Base-by-base conservation (phyloP, 73 alveolate species). In the Paramecium sonneborni region DNA sequence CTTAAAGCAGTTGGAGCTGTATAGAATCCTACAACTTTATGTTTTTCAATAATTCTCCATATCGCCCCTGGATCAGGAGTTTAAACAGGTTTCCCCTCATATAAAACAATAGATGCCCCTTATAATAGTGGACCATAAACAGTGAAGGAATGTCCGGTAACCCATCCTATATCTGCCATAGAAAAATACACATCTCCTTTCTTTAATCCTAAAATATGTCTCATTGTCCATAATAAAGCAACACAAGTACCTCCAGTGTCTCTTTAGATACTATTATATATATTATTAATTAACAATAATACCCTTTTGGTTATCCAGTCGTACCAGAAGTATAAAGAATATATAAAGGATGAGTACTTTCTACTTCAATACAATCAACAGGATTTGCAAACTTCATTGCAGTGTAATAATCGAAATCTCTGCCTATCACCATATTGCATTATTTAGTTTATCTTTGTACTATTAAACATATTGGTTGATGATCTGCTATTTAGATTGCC, bases 131-230 rank as follows among this genome's bases (percentile, higher is more conserved):
- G 99, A 8, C 99, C 99, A 88, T 99, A 99, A 55, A 98, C 98
- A 84, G 98, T 98, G 94, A 98, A 99, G 46, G 98, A 90, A 94
- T 99, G 99, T 35, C 99, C 99, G 6, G 99, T 99, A 43, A 99
- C 99, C 99, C 99, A 99, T 86, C 99, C 99, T 74, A 99, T 97
- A 92, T 99, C 99, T 30, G 99, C 97, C 26, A 99, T 96, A 72
- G 99, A 94, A 93, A 98, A 98, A 88, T 95, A 96, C 56, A 96
- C 97, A 87, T 98, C 99, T 12, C 97, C 98, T 69, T 86, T 46
- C 76, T 93, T 92, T 41, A 98, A 79, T 69, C 95, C 98, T 97
- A 97, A 95, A 88, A 97, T 94, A 68, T 97, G 95, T 94, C 96
- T 95, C 99, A 99, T 97, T 57, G 98, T 91, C 93, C 95, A 97